These are phyloP conservation scores for Fusarium vanettenii DNA, from an alignment of 2,329 filamentous ascomycete species.

Conservation along the genomic window DNA sequence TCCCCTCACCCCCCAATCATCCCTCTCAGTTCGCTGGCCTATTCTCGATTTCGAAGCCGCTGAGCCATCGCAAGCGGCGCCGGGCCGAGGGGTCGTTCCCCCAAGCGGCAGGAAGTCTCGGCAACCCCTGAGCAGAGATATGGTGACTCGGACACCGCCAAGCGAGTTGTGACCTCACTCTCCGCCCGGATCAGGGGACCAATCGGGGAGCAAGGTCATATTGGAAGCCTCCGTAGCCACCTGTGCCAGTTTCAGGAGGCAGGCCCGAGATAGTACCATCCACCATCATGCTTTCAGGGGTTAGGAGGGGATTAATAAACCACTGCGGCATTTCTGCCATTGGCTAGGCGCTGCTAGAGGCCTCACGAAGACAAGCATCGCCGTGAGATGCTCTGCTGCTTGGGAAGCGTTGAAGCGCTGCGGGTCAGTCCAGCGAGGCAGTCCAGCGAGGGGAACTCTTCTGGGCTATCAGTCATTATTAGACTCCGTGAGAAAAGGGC, in stretches of 20 bases:
- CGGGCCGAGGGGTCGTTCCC: neutral
- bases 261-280: neutral
- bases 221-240: neutral
- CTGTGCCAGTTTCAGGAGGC: neutral
- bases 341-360: neutral
- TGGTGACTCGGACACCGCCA: neutral
- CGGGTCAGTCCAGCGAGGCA: neutral
- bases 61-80: neutral
- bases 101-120: neutral
- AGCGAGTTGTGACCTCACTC: neutral
- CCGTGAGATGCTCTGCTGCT: neutral
- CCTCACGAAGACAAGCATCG: neutral
- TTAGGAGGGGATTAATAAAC: neutral
- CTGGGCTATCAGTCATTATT: neutral
- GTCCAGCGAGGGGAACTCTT: neutral
- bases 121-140: conserved; percentile 9
- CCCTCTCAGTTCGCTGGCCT: neutral
- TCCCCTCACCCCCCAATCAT: neutral
- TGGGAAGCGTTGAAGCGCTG: neutral
- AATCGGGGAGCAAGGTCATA: conserved; percentile 1
- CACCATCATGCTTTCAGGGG: neutral
- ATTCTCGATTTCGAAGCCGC: neutral
- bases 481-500: neutral
- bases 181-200: neutral
- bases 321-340: conserved; percentile 15